Evolutionary conservation across 169 alveolate genomes (phyloP).

Genomic region (Eimeria necatrix): DNA sequence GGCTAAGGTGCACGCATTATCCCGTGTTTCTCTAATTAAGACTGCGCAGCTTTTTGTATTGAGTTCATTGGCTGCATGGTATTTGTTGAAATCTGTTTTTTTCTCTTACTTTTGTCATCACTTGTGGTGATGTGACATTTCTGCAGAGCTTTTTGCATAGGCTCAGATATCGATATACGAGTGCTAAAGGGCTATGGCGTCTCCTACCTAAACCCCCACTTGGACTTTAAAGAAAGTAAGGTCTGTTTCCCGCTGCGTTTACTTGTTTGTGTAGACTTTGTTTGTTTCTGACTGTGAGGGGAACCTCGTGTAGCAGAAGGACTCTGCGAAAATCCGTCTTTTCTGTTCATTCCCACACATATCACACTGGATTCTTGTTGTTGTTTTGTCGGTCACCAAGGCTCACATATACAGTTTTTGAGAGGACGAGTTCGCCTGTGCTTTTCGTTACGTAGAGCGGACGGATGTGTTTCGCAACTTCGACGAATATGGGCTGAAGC

Average conservation of each 20-base stretch:
- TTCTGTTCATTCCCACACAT: background rate
- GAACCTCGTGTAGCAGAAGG: too few species aligned
- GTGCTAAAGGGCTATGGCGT: constrained; percentile 92
- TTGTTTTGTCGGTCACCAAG: background rate
- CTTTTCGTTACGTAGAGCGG: constrained; percentile 33
- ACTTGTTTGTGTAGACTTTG: background rate
- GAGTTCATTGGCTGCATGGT: background rate
- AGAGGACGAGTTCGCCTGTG: background rate
- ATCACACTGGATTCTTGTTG: background rate
- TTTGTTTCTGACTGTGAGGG: background rate
- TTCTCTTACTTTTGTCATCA: background rate
- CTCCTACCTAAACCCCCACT: constrained; percentile 89
- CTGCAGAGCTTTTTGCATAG: constrained; percentile 90
- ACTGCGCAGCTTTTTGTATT: background rate
- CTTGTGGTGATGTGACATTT: background rate
- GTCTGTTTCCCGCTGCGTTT: background rate
- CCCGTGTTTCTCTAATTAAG: too few species aligned
- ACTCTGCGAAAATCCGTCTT: too few species aligned
- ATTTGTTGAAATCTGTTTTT: too few species aligned
- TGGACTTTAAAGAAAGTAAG: constrained; percentile 41
- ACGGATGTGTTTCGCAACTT: constrained; percentile 92
- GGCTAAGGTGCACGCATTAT: too few species aligned
- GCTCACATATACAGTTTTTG: background rate
- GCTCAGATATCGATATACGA: constrained; percentile 95
- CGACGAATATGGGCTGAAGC: constrained; percentile 89